Percentiles rank a stretch among this genome's conserved stretches.
These are phyloP conservation scores for Pyrenochaeta sp. DNA, from an alignment of 2,329 filamentous ascomycete genomes.

Conservation along the genomic window DNA sequence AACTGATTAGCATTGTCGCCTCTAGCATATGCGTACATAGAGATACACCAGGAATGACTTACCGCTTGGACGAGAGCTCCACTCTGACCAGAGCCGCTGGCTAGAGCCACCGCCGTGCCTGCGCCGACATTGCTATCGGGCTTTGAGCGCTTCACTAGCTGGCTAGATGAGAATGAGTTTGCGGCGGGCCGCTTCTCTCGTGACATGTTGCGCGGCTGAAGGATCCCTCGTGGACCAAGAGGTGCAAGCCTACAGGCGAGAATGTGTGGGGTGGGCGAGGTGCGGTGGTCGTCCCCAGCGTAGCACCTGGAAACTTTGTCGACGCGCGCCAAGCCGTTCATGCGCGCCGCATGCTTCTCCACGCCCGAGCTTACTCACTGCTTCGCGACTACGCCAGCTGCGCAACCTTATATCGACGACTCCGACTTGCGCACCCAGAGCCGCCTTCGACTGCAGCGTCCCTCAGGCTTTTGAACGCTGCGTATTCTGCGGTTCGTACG, in stretches of 20 bases:
- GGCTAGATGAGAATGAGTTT: slow-evolving; percentile 78
- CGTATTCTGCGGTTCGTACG: too few relatives aligned
- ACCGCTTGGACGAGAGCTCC: slow-evolving; percentile 72
- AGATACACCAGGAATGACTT: slow-evolving; percentile 58
- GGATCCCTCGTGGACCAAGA: too few relatives aligned
- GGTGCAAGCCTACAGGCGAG: too few relatives aligned
- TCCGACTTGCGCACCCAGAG: too few relatives aligned
- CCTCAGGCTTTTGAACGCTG: too few relatives aligned
- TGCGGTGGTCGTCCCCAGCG: slow-evolving; percentile 4
- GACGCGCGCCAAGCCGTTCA: slow-evolving; percentile 19
- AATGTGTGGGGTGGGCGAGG: slow-evolving; percentile 11
- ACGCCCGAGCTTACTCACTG: slow-evolving; percentile 15
- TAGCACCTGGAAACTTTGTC: slow-evolving; percentile 29
- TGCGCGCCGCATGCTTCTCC: slow-evolving; percentile 3
- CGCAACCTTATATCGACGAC: slow-evolving; percentile 25
- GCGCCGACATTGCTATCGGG: slow-evolving; percentile 64
- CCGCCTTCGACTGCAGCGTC: too few relatives aligned
- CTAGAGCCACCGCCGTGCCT: slow-evolving; percentile 63
- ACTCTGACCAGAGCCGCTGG: slow-evolving; percentile 64
- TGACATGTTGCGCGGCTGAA: too few relatives aligned
- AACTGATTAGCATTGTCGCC: slow-evolving; percentile 38
- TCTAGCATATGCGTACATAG: slow-evolving; percentile 36
- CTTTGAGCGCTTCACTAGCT: slow-evolving; percentile 91
- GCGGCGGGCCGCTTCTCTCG: slow-evolving; percentile 92
- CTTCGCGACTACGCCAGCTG: slow-evolving; percentile 15